A percentile compares a stretch with the other conserved stretches of the same genome.
These are phyloP conservation scores for Bolboschoenus planiculmis DNA, from an alignment of 176 grass and related monocot species.

Conservation along the genomic window DNA sequence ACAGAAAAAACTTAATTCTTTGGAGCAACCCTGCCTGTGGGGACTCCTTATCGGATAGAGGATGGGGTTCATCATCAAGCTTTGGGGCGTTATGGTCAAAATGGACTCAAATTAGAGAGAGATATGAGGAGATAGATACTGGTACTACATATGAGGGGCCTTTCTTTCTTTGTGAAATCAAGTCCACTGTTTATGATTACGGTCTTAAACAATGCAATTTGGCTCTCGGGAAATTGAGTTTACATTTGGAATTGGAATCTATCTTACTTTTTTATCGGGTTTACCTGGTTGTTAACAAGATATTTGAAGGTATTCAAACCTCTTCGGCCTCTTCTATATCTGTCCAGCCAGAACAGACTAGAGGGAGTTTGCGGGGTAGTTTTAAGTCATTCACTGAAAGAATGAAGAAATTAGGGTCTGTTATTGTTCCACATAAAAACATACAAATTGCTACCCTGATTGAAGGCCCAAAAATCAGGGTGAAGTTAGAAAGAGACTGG, in stretches of 20 bases:
- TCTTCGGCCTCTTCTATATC: slow-evolving; percentile 1
- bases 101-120: slow-evolving; percentile 43
- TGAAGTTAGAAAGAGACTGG: slow-evolving; percentile 41
- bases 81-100: slow-evolving; percentile 52
- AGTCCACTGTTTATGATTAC: slow-evolving; percentile 41
- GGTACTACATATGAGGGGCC: slow-evolving; percentile 38
- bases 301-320: slow-evolving; percentile 30
- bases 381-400: slow-evolving; percentile 31
- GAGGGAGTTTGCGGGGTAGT: slow-evolving; percentile 24
- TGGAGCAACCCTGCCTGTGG: slow-evolving; percentile 43
- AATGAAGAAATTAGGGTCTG: slow-evolving; percentile 27
- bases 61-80: slow-evolving; percentile 29
- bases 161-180: slow-evolving; percentile 62
- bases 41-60: slow-evolving; percentile 28
- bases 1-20: slow-evolving; percentile 37
- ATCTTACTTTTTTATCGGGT: slow-evolving; percentile 34
- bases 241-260: slow-evolving; percentile 53
- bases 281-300: slow-evolving; percentile 36
- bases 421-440: slow-evolving; percentile 38
- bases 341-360: slow-evolving; percentile 24
- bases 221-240: slow-evolving; percentile 49
- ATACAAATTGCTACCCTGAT: slow-evolving; percentile 43
- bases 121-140: slow-evolving; percentile 39
- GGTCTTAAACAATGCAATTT: slow-evolving; percentile 52
- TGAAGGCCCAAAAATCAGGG: slow-evolving; percentile 41